Conservation (phyloP, 2,329 filamentous ascomycete species). For the Diaporthe aspalathi region DNA sequence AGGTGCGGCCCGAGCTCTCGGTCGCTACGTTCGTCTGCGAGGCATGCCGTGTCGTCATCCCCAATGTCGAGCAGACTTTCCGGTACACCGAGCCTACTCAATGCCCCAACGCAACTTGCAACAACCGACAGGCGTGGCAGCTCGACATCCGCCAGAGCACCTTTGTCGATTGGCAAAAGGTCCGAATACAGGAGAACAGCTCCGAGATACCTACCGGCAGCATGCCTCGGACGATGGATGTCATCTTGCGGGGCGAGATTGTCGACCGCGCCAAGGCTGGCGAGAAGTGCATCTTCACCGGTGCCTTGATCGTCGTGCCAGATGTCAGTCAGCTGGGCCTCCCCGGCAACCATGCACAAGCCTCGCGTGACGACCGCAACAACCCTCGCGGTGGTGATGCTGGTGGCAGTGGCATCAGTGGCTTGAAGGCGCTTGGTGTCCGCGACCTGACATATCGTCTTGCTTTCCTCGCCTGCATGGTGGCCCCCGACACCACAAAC, state of each 20-base stretch:
- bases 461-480: constrained; percentile 97
- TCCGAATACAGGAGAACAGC: constrained; percentile 97
- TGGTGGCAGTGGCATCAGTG: constrained; percentile 85
- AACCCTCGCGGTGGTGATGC: constrained; percentile 79
- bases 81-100: constrained; percentile 96
- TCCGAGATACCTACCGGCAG: constrained; percentile 98
- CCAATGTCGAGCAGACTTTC: constrained; percentile 97
- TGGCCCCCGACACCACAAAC: constrained; percentile 86
- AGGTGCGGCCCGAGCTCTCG: constrained; percentile 93
- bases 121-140: constrained; percentile 92
- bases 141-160: constrained; percentile 97
- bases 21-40: constrained; percentile 94
- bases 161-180: constrained; percentile 99
- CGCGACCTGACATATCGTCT: constrained; percentile 94
- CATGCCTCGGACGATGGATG: constrained; percentile 98
- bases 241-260: constrained; percentile 96
- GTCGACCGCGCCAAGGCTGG: constrained; percentile 97
- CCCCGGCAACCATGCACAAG: constrained; percentile 84
- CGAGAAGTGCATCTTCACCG: constrained; percentile 98
- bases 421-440: constrained; percentile 92
- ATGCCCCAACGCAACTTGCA: constrained; percentile 88
- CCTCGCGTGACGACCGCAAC: constrained; percentile 84
- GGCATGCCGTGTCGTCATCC: constrained; percentile 83
- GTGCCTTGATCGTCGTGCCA: constrained; percentile 93
- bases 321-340: constrained; percentile 95